These are phyloP conservation scores for Ciborinia camelliae DNA, from an alignment of 2,329 filamentous ascomycete species.

Conservation along the genomic window DNA sequence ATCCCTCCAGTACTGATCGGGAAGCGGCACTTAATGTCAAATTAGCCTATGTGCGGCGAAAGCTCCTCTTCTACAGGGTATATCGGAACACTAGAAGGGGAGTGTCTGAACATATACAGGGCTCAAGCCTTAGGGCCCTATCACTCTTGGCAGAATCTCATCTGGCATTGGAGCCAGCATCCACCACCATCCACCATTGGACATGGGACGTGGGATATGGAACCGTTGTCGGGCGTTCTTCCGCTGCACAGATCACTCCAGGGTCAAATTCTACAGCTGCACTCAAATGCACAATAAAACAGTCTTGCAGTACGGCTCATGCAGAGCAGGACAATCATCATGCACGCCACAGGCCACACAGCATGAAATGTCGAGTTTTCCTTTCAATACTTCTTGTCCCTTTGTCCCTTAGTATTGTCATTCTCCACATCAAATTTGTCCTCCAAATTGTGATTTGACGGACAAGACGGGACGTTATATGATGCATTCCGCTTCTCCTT, in stretches of 20 bases:
- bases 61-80: neutral
- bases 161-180: neutral
- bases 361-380: slow-evolving; percentile 1
- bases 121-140: slow-evolving; percentile 6
- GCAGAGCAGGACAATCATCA: slow-evolving; percentile 12
- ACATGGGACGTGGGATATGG: neutral
- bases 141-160: neutral
- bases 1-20: slow-evolving; percentile 2
- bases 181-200: neutral
- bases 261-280: slow-evolving; percentile 17
- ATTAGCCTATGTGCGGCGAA: slow-evolving; percentile 6
- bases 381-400: neutral
- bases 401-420: neutral
- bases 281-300: neutral
- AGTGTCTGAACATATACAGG: neutral
- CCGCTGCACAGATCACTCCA: slow-evolving; percentile 19
- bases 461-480: neutral
- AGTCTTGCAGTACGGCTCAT: slow-evolving; percentile 16
- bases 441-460: neutral
- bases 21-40: slow-evolving; percentile 5
- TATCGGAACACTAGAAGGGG: neutral
- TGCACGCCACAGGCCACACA: slow-evolving; percentile 16
- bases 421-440: neutral
- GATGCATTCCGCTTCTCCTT: slow-evolving; percentile 4
- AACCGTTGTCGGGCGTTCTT: slow-evolving; percentile 8